Evolutionary conservation across 768 basidiomycete species (phyloP).

Genomic region (Neoboletus brunneissimus): DNA sequence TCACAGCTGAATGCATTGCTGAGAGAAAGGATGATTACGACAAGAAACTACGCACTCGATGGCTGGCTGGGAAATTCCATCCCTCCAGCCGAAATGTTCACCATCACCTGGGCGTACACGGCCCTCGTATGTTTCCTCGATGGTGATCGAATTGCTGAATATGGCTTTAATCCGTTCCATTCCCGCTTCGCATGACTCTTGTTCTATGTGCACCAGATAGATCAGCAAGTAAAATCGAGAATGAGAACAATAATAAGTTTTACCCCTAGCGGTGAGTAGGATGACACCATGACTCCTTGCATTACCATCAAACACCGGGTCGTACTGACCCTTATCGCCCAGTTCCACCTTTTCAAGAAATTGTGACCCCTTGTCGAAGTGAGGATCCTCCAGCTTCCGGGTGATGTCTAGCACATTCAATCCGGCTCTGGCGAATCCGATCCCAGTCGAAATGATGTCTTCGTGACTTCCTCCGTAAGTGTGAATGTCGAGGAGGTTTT

Average conservation of each 20-base stretch:
- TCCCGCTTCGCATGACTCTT: not conserved
- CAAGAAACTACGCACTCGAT: not conserved
- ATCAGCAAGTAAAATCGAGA: not conserved
- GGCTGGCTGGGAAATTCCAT: not conserved
- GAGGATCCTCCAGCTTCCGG: not conserved
- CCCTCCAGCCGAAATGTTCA: not conserved
- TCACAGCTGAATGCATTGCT: not conserved
- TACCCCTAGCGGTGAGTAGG: not conserved
- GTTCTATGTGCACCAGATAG: not conserved
- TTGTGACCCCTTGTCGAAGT: not conserved
- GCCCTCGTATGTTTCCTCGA: not conserved
- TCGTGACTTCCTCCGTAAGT: not conserved
- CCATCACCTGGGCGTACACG: not conserved
- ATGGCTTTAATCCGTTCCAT: not conserved
- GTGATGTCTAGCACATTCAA: not conserved
- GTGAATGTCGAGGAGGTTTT: not conserved
- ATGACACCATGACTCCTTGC: not conserved
- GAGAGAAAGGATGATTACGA: not conserved
- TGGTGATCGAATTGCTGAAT: not conserved
- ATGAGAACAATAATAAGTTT: not conserved
- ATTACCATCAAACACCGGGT: not conserved
- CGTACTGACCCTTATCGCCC: not conserved
- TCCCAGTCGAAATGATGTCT: not conserved
- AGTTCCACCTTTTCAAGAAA: not conserved
- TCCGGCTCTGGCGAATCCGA: not conserved